A percentile compares a stretch with the other conserved stretches of the same genome.
These are phyloP conservation scores for Scutellaria galericulata DNA, from an alignment of 257 asterid species.

Conservation along the genomic window DNA sequence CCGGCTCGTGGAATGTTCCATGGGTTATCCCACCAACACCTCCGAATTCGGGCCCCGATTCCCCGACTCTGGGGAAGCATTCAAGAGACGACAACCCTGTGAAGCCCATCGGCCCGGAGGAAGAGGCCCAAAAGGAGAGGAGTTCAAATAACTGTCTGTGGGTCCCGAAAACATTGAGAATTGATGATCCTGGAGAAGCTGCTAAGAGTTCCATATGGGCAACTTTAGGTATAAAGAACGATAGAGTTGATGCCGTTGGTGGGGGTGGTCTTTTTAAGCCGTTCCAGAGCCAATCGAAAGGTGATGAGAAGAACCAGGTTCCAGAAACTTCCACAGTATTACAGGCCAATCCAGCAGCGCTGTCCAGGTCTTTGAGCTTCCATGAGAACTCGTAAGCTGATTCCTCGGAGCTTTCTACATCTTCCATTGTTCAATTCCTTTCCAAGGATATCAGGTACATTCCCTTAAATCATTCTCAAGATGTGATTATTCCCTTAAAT, in stretches of 20 bases:
- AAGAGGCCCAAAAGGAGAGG: conserved; percentile 27
- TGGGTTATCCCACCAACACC: conserved; percentile 46
- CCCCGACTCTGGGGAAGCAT: conserved; percentile 61
- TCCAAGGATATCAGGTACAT: conserved; percentile 1
- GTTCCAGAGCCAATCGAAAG: conserved; percentile 52
- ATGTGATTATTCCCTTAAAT: conserved; percentile 15
- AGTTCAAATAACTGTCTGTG: conserved; percentile 57
- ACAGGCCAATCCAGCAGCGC: conserved; percentile 89
- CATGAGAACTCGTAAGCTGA: conserved; percentile 59
- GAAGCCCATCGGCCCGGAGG: conserved; percentile 25
- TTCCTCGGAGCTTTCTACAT: neutral
- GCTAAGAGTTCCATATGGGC: conserved; percentile 87
- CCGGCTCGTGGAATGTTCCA: conserved; percentile 50
- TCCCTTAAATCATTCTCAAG: conserved; percentile 2
- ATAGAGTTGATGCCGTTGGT: conserved; percentile 42
- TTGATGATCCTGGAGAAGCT: conserved; percentile 73
- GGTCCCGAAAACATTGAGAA: conserved; percentile 79
- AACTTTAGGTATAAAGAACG: conserved; percentile 64
- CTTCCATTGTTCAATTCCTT: neutral
- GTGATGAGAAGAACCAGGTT: conserved; percentile 42
- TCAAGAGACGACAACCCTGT: conserved; percentile 47
- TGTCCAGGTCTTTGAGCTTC: conserved; percentile 76
- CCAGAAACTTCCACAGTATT: conserved; percentile 57
- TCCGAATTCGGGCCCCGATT: conserved; percentile 39
- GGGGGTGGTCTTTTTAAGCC: conserved; percentile 61